These are phyloP conservation scores for Naganishia friedmannii DNA, from an alignment of 768 basidiomycete genomes.

Conservation along the genomic window DNA sequence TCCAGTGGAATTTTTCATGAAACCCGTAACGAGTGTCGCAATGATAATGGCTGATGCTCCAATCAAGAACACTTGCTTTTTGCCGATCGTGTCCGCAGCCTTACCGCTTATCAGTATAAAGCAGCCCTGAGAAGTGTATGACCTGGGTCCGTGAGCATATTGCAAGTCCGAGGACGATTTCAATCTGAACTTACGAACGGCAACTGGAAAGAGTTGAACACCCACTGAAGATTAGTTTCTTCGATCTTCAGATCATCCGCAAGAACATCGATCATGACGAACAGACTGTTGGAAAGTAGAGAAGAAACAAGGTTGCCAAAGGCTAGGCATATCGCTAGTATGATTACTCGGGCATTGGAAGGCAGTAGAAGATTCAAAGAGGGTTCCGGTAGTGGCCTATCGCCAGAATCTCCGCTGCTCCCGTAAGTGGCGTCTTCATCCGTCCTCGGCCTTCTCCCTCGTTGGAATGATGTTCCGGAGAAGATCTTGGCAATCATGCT, in stretches of 20 bases:
- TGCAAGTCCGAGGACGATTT: too few species aligned
- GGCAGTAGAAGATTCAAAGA: neutral
- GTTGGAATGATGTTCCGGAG: too few species aligned
- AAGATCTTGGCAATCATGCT: too few species aligned
- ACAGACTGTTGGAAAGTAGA: neutral
- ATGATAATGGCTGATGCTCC: slow-evolving; percentile 4
- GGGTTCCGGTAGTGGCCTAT: too few species aligned
- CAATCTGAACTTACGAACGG: neutral
- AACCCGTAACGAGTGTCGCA: neutral
- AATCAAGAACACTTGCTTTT: slow-evolving; percentile 2
- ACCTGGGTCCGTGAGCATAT: too few species aligned
- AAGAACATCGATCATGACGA: neutral
- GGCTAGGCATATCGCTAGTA: neutral
- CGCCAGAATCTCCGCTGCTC: too few species aligned
- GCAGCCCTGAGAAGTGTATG: too few species aligned
- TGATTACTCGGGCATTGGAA: neutral
- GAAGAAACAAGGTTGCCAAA: neutral
- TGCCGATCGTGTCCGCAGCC: neutral
- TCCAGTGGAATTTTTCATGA: slow-evolving; percentile 32
- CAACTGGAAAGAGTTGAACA: neutral
- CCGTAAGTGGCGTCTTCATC: too few species aligned
- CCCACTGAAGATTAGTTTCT: neutral
- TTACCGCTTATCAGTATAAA: neutral
- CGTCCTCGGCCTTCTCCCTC: too few species aligned
- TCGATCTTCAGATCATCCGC: neutral